Conservation (phyloP, 2,329 filamentous ascomycete species). For the Coccinonectria pachysandricola region DNA sequence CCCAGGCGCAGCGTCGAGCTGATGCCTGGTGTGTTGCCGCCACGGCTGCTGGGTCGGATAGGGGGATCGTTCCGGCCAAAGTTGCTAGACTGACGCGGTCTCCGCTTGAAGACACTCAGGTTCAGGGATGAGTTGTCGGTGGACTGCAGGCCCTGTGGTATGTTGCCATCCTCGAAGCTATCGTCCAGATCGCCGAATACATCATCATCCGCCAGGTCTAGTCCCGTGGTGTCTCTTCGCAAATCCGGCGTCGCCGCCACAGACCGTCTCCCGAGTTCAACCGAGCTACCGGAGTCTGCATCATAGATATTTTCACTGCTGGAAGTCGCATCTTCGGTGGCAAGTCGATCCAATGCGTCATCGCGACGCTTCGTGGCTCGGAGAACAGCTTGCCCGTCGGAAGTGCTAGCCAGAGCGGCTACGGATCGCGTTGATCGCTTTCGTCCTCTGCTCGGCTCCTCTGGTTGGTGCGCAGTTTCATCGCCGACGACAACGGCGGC, state of each 20-base stretch:
- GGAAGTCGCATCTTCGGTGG: slow-evolving; percentile 24
- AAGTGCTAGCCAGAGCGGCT: slow-evolving; percentile 9
- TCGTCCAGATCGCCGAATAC: slow-evolving; percentile 36
- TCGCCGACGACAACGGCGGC: slow-evolving; percentile 2
- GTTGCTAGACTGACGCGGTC: slow-evolving; percentile 40
- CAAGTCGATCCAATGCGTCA: slow-evolving; percentile 26
- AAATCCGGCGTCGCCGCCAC: slow-evolving; percentile 24
- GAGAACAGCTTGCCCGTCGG: slow-evolving; percentile 18
- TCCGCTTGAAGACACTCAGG: slow-evolving; percentile 35
- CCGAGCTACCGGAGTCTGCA: slow-evolving; percentile 22
- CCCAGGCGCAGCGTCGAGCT: slow-evolving; percentile 45
- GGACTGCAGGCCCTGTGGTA: slow-evolving; percentile 26
- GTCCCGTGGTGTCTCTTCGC: slow-evolving; percentile 33
- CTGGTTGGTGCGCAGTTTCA: slow-evolving; percentile 5
- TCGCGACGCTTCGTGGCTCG: slow-evolving; percentile 23
- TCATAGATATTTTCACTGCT: slow-evolving; percentile 17
- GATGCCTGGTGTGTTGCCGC: slow-evolving; percentile 36
- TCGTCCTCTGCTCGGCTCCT: slow-evolving; percentile 15
- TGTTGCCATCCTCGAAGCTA: slow-evolving; percentile 30
- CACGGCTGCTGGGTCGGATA: slow-evolving; percentile 43
- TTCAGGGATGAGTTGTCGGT: slow-evolving; percentile 37
- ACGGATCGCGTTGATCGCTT: slow-evolving; percentile 16
- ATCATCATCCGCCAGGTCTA: slow-evolving; percentile 38
- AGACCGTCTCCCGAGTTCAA: slow-evolving; percentile 29
- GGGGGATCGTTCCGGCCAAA: slow-evolving; percentile 39